phyloP scores from a whole-genome alignment of 768 basidiomycete species.

The Tephrocybe sp. region DNA sequence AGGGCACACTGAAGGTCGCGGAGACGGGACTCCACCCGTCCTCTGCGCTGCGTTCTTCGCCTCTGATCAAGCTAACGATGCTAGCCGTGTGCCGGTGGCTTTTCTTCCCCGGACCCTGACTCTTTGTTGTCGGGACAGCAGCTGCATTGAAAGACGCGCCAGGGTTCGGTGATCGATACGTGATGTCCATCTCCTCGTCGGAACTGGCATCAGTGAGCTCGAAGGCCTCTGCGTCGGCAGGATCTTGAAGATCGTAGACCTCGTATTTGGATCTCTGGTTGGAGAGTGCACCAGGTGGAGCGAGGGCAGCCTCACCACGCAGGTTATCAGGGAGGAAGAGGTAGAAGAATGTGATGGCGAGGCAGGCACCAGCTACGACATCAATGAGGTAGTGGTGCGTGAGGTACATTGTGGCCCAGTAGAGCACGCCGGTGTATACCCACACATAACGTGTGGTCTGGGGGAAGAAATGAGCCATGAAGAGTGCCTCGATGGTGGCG shows the following conservation, averaged over 20 bases:
- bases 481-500: constrained; percentile 90
- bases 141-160: constrained; percentile 35
- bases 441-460: constrained; percentile 66
- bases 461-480: constrained; percentile 95
- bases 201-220: constrained; percentile 54
- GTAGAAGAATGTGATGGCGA: constrained; percentile 88
- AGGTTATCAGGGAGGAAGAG: constrained; percentile 83
- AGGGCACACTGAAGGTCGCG: constrained; percentile 24
- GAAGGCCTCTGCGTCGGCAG: constrained; percentile 53
- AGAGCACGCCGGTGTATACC: constrained; percentile 82
- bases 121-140: constrained; percentile 21
- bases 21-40: constrained; percentile 81
- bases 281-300: constrained; percentile 40
- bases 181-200: constrained; percentile 71
- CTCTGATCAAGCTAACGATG: constrained; percentile 78
- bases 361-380: constrained; percentile 90
- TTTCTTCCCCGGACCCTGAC: constrained; percentile 29
- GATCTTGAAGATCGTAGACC: constrained; percentile 73
- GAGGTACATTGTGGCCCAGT: constrained; percentile 99
- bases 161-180: constrained; percentile 65
- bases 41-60: constrained; percentile 71
- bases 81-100: constrained; percentile 80
- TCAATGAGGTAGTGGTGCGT: constrained; percentile 99
- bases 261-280: constrained; percentile 64
- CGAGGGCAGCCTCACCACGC: constrained; percentile 50